Evolutionary conservation across 441 rosid genomes (phyloP).

Genomic region (Lepidium campestre): DNA sequence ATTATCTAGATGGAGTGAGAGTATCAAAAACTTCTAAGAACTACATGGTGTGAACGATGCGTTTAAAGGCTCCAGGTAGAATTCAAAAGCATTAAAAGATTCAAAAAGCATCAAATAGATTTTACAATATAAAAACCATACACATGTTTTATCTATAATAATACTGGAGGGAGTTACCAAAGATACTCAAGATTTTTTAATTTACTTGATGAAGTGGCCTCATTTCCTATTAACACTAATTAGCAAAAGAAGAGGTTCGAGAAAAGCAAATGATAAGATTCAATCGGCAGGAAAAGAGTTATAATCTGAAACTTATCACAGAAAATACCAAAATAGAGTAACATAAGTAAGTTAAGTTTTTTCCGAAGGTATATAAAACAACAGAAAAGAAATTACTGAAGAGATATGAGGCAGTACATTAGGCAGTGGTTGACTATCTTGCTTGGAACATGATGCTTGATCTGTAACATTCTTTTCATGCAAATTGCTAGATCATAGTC

Average conservation of each 20-base stretch:
- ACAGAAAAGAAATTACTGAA: background rate
- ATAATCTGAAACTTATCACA: background rate
- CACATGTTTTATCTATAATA: background rate
- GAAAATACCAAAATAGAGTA: slow-evolving; percentile 1
- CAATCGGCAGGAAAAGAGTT: background rate
- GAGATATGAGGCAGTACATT: slow-evolving; percentile 34
- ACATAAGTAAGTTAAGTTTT: background rate
- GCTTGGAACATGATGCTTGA: slow-evolving; percentile 26
- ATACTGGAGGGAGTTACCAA: background rate
- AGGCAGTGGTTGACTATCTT: slow-evolving; percentile 27
- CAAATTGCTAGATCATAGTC: slow-evolving; percentile 29
- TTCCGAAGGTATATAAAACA: background rate
- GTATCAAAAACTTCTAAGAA: background rate
- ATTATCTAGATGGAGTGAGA: background rate
- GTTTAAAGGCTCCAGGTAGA: background rate
- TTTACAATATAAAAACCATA: background rate
- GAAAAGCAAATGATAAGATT: background rate
- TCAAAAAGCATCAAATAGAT: background rate
- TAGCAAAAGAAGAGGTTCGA: background rate
- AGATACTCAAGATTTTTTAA: background rate
- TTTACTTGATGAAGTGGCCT: background rate
- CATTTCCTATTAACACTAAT: background rate
- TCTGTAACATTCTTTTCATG: slow-evolving; percentile 21
- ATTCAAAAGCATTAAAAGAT: slow-evolving; percentile 9
- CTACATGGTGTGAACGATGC: background rate